These are phyloP conservation scores for Aureobasidium sp. DNA, from an alignment of 2,329 filamentous ascomycete species.

Conservation along the genomic window DNA sequence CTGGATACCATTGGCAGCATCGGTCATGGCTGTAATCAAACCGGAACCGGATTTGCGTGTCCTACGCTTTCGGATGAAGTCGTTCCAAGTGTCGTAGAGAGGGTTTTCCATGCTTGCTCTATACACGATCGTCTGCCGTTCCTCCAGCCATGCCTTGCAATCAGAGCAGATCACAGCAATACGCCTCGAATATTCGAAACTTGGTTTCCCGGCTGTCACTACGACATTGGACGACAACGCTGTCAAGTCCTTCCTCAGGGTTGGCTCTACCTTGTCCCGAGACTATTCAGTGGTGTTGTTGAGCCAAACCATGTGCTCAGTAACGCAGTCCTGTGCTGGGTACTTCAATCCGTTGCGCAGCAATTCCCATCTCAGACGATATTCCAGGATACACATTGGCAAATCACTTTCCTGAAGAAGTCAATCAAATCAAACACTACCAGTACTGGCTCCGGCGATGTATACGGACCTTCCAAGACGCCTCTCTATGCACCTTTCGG, in stretches of 20 bases:
- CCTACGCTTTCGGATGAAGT: constrained; percentile 27
- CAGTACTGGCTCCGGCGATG: constrained; percentile 24
- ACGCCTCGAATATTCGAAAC: constrained; percentile 19
- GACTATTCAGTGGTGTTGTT: constrained; percentile 21
- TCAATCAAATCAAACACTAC: constrained; percentile 14
- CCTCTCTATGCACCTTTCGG: constrained; percentile 24
- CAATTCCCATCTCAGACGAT: constrained; percentile 16
- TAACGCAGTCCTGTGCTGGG: constrained; percentile 25
- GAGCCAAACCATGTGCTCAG: constrained; percentile 27
- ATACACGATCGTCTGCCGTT: constrained; percentile 28
- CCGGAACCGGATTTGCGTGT: constrained; percentile 25
- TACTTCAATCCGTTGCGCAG: constrained; percentile 20
- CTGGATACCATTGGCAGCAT: constrained; percentile 27
- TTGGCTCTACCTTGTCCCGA: constrained; percentile 21
- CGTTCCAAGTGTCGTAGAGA: constrained; percentile 23
- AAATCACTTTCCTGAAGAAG: constrained; percentile 17
- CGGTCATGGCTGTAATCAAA: constrained; percentile 10
- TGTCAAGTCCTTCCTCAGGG: constrained; percentile 27
- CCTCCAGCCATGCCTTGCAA: constrained; percentile 25
- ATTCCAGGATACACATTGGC: constrained; percentile 19
- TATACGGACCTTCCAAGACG: constrained; percentile 21
- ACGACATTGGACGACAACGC: constrained; percentile 27
- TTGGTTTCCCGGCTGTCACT: constrained; percentile 31
- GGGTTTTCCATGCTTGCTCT: constrained; percentile 25
- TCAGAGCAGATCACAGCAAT: constrained; percentile 12